phyloP scores from a whole-genome alignment of 2,329 filamentous ascomycete genomes.

The Talaromyces sp. region DNA sequence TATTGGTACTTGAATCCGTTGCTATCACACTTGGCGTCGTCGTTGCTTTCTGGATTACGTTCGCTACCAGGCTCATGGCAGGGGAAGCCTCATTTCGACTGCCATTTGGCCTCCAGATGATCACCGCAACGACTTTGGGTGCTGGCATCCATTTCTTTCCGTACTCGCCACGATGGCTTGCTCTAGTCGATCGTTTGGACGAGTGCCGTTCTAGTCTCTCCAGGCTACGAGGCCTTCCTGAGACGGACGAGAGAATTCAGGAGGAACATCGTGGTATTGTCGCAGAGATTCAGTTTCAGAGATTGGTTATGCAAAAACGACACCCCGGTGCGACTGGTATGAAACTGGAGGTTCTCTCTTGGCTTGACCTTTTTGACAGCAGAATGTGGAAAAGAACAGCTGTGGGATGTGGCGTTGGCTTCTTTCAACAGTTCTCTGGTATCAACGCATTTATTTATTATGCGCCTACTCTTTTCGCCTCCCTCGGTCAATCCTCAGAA shows the following conservation, averaged over 20 bases:
- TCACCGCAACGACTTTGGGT: slow-evolving; percentile 35
- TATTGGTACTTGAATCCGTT: slow-evolving; percentile 14
- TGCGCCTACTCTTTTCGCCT: slow-evolving; percentile 31
- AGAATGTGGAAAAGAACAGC: neutral
- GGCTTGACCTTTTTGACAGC: neutral
- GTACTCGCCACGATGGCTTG: slow-evolving; percentile 39
- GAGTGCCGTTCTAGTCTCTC: slow-evolving; percentile 33
- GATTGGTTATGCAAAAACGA: slow-evolving; percentile 1
- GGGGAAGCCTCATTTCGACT: neutral
- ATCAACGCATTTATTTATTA: slow-evolving; percentile 49
- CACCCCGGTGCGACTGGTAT: neutral
- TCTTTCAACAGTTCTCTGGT: slow-evolving; percentile 13
- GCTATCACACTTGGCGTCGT: slow-evolving; percentile 1
- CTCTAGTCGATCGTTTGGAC: slow-evolving; percentile 30
- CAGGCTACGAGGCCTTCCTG: slow-evolving; percentile 39
- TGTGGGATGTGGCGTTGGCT: neutral
- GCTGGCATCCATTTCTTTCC: slow-evolving; percentile 40
- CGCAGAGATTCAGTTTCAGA: slow-evolving; percentile 20
- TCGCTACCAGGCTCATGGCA: neutral
- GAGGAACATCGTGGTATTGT: slow-evolving; percentile 38
- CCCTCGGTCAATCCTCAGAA: neutral
- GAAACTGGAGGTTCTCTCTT: neutral
- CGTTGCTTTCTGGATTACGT: slow-evolving; percentile 1
- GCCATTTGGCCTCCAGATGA: slow-evolving; percentile 40
- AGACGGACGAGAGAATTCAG: slow-evolving; percentile 38